Evolutionary conservation across 225 moss, liverwort and hornwort genomes (phyloP).

Genomic region (Polytrichum commune): DNA sequence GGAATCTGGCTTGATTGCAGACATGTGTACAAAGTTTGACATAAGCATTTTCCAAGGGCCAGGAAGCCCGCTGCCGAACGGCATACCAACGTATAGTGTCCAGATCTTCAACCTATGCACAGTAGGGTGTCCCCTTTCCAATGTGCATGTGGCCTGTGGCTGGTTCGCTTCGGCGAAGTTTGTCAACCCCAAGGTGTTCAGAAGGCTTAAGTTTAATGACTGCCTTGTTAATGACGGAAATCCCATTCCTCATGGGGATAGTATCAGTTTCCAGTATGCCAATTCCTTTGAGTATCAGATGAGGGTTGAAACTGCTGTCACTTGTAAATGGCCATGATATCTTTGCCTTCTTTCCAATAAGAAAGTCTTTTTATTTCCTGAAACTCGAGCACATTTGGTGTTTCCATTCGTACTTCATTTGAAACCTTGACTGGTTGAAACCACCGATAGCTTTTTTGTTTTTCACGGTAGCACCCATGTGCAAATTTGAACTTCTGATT

Average conservation of each 20-base stretch:
- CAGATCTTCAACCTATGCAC: conserved; percentile 23
- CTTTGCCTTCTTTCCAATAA: not conserved
- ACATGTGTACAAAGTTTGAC: conserved; percentile 19
- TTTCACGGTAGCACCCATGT: not conserved
- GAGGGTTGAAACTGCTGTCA: conserved; percentile 11
- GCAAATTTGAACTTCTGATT: not conserved
- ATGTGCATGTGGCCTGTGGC: conserved; percentile 20
- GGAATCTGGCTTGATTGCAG: conserved; percentile 15
- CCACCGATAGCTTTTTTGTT: not conserved
- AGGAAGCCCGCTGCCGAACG: conserved; percentile 17
- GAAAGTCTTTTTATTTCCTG: not conserved
- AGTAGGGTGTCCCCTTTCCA: conserved; percentile 15
- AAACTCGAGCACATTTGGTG: not conserved
- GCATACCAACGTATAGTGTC: conserved; percentile 22
- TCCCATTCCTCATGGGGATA: conserved; percentile 5
- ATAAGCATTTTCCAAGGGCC: conserved; percentile 21
- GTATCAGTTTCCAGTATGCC: conserved; percentile 16
- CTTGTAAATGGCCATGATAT: conserved; percentile 9
- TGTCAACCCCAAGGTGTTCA: conserved; percentile 17
- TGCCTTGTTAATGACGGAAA: conserved; percentile 20
- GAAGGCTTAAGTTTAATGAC: conserved; percentile 13
- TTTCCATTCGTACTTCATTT: not conserved
- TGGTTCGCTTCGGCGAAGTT: conserved; percentile 21
- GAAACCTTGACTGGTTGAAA: not conserved
- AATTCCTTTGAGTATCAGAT: conserved; percentile 20